Base-by-base conservation (phyloP, 306 rosid genomes). In the Argentina anserina region DNA sequence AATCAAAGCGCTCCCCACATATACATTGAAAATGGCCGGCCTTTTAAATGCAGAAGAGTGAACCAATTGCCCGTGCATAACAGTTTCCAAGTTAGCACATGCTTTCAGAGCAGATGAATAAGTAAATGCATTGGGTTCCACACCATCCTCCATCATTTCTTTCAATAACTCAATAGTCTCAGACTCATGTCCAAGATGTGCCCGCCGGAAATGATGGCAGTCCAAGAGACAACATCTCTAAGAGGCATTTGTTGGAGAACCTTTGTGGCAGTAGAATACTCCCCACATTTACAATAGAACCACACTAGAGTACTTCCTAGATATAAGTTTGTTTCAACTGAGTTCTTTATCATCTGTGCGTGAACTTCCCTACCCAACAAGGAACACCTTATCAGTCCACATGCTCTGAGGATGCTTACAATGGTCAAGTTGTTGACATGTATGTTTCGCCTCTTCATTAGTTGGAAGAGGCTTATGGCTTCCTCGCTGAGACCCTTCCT, bases 161-260 rank as follows among this genome's bases (percentile, higher is more conserved):
- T 86, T 85, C 75, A 94, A 81, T 65, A 86, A 87, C 71, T 72
- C 86, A 18, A 94, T 82, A 58, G 97, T 97, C 80, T 94, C 92
- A 2, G 84, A 59, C 79, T 86, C 97, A 46, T 78, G 87, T 14
- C 97, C 93, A 2, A 85, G 88, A 75, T 40, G 79, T 45, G 90
- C 80, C 77, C 88, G 81, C 96, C 98, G 1, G 98, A 94, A 72
- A 94, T 94, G 61, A 94, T 88, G 76, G 98, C 96, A 56, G 98
- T 91, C 97, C 97, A 94, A 1, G 97, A 86, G 71, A 91, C 92
- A 47, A 89, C 98, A 67, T 94, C 97, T 71, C 89, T 84, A 18
- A 71, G 75, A 40, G 96, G 97, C 96, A 86, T 85, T 70, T 86
- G 85, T 26, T 81, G 87, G 72, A 91, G 91, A 67, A 87, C 94